phyloP scores from a whole-genome alignment of 2,329 filamentous ascomycete genomes.

The Colletotrichum scovillei region DNA sequence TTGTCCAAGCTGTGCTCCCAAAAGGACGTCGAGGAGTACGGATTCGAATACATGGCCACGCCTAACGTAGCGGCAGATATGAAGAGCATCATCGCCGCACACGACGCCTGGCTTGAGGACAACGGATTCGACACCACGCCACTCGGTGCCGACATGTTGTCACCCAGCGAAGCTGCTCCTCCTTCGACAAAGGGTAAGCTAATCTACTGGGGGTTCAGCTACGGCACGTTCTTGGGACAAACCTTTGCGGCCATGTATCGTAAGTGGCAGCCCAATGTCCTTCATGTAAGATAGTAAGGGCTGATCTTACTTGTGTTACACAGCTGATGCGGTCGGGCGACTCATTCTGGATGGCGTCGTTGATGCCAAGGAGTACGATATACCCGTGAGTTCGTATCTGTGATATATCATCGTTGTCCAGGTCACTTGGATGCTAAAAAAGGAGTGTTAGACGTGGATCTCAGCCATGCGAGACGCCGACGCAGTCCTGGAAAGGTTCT shows the following conservation, averaged over 20 bases:
- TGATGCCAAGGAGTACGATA: conserved; percentile 48
- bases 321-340: conserved; percentile 42
- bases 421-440: not conserved
- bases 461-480: conserved; percentile 58
- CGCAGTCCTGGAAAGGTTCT: conserved; percentile 57
- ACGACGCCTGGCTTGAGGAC: conserved; percentile 30
- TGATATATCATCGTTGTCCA: not conserved
- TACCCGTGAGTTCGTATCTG: conserved; percentile 28
- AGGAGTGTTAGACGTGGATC: conserved; percentile 41
- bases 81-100: conserved; percentile 35
- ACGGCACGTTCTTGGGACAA: conserved; percentile 49
- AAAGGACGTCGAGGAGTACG: conserved; percentile 39
- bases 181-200: conserved; percentile 39
- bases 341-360: conserved; percentile 47
- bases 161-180: conserved; percentile 8
- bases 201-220: conserved; percentile 51
- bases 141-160: not conserved
- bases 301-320: not conserved
- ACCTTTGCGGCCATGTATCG: conserved; percentile 52
- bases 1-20: conserved; percentile 46
- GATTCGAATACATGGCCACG: conserved; percentile 35
- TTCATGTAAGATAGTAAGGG: not conserved
- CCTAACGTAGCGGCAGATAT: conserved; percentile 38
- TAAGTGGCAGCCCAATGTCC: not conserved
- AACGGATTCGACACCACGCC: conserved; percentile 23